These are phyloP conservation scores for Chytriomyces sp. DNA, from an alignment of 192 early-diverging fungal genomes.

Conservation along the genomic window DNA sequence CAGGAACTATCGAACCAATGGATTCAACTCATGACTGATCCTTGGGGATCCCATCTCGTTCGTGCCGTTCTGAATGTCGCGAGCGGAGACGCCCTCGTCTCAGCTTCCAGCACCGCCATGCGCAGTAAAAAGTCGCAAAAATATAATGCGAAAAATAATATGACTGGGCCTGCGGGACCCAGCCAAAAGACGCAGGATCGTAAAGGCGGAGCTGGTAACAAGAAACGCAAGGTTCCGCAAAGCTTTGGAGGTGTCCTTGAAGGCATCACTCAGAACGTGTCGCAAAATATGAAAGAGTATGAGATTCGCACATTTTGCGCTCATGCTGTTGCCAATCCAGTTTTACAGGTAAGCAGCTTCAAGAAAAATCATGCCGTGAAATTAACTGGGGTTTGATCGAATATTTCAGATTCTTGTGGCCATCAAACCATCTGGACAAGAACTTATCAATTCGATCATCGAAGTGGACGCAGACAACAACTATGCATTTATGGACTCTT, in stretches of 20 bases:
- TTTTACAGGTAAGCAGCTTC: conserved; percentile 64
- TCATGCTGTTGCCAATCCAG: conserved; percentile 77
- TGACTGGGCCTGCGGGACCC: neutral
- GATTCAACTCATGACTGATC: conserved; percentile 66
- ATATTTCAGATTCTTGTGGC: conserved; percentile 26
- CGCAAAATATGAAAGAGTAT: conserved; percentile 53
- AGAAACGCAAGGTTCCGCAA: conserved; percentile 60
- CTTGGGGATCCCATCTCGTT: conserved; percentile 77
- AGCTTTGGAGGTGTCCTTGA: conserved; percentile 67
- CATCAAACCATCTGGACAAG: conserved; percentile 27
- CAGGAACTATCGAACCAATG: conserved; percentile 39
- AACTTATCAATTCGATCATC: conserved; percentile 23
- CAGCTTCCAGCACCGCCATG: conserved; percentile 55
- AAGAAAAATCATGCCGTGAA: neutral
- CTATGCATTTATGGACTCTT: conserved; percentile 47
- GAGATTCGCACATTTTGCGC: conserved; percentile 64
- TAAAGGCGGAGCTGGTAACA: conserved; percentile 1
- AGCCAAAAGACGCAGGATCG: conserved; percentile 5
- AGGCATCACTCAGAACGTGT: conserved; percentile 42
- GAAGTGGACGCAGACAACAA: conserved; percentile 17
- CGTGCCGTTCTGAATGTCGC: conserved; percentile 73
- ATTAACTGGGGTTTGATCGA: neutral
- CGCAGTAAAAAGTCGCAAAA: conserved; percentile 77
- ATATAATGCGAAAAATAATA: conserved; percentile 53
- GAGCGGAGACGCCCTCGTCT: conserved; percentile 62